phyloP scores from a whole-genome alignment of 2,329 filamentous ascomycete genomes.

The Pestalotiopsis sp. region DNA sequence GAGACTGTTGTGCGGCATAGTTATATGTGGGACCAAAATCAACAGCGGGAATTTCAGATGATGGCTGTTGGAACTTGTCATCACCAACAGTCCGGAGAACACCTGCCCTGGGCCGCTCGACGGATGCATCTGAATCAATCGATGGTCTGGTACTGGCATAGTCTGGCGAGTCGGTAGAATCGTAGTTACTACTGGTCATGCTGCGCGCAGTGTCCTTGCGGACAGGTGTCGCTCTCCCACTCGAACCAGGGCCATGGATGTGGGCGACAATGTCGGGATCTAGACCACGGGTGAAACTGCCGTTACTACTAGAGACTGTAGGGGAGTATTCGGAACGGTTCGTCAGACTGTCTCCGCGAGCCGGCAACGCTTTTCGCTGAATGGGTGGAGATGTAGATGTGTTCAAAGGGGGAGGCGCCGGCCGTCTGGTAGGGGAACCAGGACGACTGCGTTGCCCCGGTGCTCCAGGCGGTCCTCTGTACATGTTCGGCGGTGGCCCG shows the following conservation, averaged over 20 bases:
- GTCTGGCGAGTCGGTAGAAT: constrained; percentile 72
- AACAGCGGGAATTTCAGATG: constrained; percentile 66
- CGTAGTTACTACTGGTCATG: constrained; percentile 48
- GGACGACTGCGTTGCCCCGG: constrained; percentile 25
- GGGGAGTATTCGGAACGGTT: constrained; percentile 44
- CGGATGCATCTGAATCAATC: constrained; percentile 50
- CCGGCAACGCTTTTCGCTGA: constrained; percentile 55
- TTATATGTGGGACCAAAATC: constrained; percentile 87
- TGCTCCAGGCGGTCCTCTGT: constrained; percentile 24
- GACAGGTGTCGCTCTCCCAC: constrained; percentile 26
- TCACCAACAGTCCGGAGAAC: constrained; percentile 78
- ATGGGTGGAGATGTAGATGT: constrained; percentile 48
- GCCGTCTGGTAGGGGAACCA: constrained; percentile 22
- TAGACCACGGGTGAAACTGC: constrained; percentile 44
- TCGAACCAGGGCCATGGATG: constrained; percentile 38
- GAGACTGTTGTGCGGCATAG: constrained; percentile 47
- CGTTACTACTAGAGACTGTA: constrained; percentile 35
- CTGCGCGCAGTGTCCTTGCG: constrained; percentile 42
- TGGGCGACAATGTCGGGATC: constrained; percentile 54
- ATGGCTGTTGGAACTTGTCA: constrained; percentile 22
- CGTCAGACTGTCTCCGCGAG: constrained; percentile 37
- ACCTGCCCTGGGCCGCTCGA: constrained; percentile 75
- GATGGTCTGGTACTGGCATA: constrained; percentile 74
- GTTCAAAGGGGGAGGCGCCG: constrained; percentile 33
- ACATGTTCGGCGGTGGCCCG: constrained; percentile 30